Base-by-base conservation (phyloP, 75 land plant genomes). In the Selaginella moellendorffii region DNA sequence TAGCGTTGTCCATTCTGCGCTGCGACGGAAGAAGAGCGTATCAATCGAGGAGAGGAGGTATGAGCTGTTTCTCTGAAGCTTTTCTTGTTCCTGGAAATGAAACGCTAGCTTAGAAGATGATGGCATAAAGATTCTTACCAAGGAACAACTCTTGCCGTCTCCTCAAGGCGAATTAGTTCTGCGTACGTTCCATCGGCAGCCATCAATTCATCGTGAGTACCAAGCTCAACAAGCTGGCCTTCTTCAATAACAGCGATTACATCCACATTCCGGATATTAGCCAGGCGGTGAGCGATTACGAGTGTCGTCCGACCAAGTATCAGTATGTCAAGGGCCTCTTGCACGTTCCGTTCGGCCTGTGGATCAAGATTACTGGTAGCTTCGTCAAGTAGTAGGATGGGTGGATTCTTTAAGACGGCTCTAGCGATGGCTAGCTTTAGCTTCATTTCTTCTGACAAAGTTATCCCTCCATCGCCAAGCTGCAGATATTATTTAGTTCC, bases 181-280 rank as follows among this genome's bases (percentile, higher is more conserved):
- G 97, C 85, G 69, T 95, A 95, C 17, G 95, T 74, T 26, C 92
- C 92, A 82, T 86, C 86, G 12, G 76, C 76, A 31, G 63, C 69
- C 29, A 90, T 31, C 31, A 95, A 66, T 64, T 90, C 97, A 66
- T 95, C 99, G 79, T 95, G 99, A 2, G 97, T 95, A 26, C 99
- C 99, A 82, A 86, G 84, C 73, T 95, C 99, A 64, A 90, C 86
- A 69, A 95, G 92, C 53, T 81, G 97, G 52, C 99, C 99, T 73
- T 95, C 99, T 66, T 95, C 97, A 78, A 95, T 84, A 28, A 95
- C 99, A 63, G 99, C 99, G 63, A 95, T 95, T 71, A 79, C 83
- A 68, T 95, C 99, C 62, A 96, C 97, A 86, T 87, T 95, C 61
- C 82, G 80, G 27, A 95, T 84, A 26, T 86, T 83, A 53, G 91